These are phyloP conservation scores for Naumovozyma castellii DNA, from an alignment of 805 yeast genomes.

Conservation along the genomic window DNA sequence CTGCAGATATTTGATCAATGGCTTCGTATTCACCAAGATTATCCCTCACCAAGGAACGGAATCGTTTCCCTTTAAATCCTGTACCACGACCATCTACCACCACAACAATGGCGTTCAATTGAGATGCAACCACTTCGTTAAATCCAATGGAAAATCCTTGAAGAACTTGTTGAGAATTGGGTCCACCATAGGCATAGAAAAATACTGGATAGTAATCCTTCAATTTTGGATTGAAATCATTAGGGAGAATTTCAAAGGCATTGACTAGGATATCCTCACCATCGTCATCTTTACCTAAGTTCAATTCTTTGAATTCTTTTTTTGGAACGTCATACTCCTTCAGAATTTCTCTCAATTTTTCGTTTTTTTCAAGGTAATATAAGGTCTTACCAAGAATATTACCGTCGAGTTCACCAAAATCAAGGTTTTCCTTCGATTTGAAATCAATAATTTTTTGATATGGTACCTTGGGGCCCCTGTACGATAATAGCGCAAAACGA, in stretches of 20 bases:
- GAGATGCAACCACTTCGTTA: constrained; percentile 69
- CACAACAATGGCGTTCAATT: constrained; percentile 74
- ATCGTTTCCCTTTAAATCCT: constrained; percentile 73
- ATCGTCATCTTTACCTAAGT: constrained; percentile 41
- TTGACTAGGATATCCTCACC: constrained; percentile 45
- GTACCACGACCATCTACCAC: constrained; percentile 97
- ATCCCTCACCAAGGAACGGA: constrained; percentile 73
- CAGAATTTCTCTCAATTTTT: constrained; percentile 33
- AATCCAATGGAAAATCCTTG: constrained; percentile 54
- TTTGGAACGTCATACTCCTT: constrained; percentile 47
- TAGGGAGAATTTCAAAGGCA: constrained; percentile 69
- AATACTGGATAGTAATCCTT: constrained; percentile 67
- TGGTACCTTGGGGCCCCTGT: constrained; percentile 74
- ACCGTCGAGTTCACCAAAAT: constrained; percentile 9
- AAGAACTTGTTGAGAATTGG: constrained; percentile 78
- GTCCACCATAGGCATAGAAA: constrained; percentile 91
- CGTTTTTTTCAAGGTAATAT: constrained; percentile 33
- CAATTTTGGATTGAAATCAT: constrained; percentile 46
- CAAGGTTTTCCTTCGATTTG: constrained; percentile 21
- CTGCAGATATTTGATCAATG: constrained; percentile 79
- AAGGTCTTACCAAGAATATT: constrained; percentile 24
- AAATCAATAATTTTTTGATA: constrained; percentile 62
- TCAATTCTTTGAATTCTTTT: constrained; percentile 42
- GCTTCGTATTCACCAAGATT: constrained; percentile 76
- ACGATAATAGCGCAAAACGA: constrained; percentile 58